phyloP scores from a whole-genome alignment of 164 flowering plant species.

The Nymphaea thermarum region DNA sequence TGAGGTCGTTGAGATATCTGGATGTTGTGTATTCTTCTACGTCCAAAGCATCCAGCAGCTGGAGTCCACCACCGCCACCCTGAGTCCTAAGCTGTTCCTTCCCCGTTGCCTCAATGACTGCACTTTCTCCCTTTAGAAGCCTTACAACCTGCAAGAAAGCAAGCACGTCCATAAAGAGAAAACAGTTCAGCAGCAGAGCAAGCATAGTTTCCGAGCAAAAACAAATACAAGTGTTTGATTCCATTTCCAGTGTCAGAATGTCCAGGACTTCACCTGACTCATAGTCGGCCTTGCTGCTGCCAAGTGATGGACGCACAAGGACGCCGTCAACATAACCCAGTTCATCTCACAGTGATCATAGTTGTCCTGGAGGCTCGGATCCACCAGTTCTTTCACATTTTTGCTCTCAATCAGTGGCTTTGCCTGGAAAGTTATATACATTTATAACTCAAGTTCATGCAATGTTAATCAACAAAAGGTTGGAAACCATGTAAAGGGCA shows the following conservation, averaged over 20 bases:
- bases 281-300: constrained; percentile 59
- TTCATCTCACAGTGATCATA: constrained; percentile 54
- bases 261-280: constrained; percentile 32
- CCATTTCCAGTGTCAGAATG: neutral
- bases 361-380: constrained; percentile 48
- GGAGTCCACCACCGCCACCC: constrained; percentile 21
- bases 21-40: constrained; percentile 57
- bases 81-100: constrained; percentile 10
- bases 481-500: neutral
- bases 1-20: constrained; percentile 57
- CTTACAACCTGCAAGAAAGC: constrained; percentile 41
- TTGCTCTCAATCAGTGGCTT: constrained; percentile 63
- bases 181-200: neutral
- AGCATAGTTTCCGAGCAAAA: too few relatives aligned
- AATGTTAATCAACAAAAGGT: neutral
- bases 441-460: neutral
- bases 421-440: constrained; percentile 34
- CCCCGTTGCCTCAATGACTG: constrained; percentile 11
- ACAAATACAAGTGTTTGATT: too few relatives aligned
- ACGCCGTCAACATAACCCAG: constrained; percentile 51
- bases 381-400: constrained; percentile 42
- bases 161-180: neutral
- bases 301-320: constrained; percentile 68
- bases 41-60: constrained; percentile 45
- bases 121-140: constrained; percentile 47